Conservation (phyloP, 352 stramenopile genomes). For the Peronospora tabacina region DNA sequence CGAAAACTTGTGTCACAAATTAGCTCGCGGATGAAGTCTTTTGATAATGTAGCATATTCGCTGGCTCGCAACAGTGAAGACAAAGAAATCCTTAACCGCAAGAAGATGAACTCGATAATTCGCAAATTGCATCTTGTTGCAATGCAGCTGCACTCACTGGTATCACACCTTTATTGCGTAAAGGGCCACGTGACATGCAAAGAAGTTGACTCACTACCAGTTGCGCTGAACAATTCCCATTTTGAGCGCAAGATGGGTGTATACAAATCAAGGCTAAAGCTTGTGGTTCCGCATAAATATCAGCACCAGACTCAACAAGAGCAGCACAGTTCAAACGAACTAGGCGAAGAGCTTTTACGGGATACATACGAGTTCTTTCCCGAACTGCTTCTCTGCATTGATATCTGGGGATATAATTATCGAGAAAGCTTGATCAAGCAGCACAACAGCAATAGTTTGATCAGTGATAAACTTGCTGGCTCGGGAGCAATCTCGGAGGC, state of each 20-base stretch:
- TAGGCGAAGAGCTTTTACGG: slow-evolving; percentile 40
- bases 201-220: slow-evolving; percentile 48
- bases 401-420: slow-evolving; percentile 55
- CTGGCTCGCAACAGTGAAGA: slow-evolving; percentile 48
- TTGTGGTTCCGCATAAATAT: slow-evolving; percentile 47
- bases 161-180: slow-evolving; percentile 64
- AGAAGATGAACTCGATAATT: slow-evolving; percentile 81
- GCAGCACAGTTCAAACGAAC: slow-evolving; percentile 17
- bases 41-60: slow-evolving; percentile 65
- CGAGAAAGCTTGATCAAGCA: slow-evolving; percentile 29
- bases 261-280: slow-evolving; percentile 63
- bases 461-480: slow-evolving; percentile 5
- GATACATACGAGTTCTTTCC: slow-evolving; percentile 68
- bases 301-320: slow-evolving; percentile 28
- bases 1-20: slow-evolving; percentile 70
- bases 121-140: slow-evolving; percentile 70
- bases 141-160: slow-evolving; percentile 63
- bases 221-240: slow-evolving; percentile 59
- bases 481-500: slow-evolving; percentile 3
- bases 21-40: slow-evolving; percentile 73
- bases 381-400: slow-evolving; percentile 53
- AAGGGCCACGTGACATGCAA: slow-evolving; percentile 42
- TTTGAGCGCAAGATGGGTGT: slow-evolving; percentile 70
- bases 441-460: slow-evolving; percentile 11
- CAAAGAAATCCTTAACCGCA: slow-evolving; percentile 57